Percentiles rank a stretch among this genome's conserved stretches.
Evolutionary conservation across 2,329 filamentous ascomycete genomes (phyloP).

Genomic region (Pseudodiploospora longispora): DNA sequence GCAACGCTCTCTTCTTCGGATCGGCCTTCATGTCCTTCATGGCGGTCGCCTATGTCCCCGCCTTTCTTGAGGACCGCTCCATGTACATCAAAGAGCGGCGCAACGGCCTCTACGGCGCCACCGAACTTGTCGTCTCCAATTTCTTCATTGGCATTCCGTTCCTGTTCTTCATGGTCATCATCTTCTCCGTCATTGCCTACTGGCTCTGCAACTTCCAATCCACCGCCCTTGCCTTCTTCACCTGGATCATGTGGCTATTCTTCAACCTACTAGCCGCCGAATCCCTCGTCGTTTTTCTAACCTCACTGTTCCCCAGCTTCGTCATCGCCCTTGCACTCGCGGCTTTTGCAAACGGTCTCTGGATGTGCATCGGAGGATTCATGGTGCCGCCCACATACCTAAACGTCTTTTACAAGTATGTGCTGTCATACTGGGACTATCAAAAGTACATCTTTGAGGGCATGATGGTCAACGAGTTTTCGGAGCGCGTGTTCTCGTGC

Average conservation of each 20-base stretch:
- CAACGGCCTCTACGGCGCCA: conserved; percentile 72
- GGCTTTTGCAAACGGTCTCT: conserved; percentile 80
- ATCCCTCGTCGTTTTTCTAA: conserved; percentile 70
- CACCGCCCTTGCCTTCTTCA: conserved; percentile 59
- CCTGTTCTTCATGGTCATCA: conserved; percentile 65
- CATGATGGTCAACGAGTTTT: conserved; percentile 91
- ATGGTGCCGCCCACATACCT: conserved; percentile 64
- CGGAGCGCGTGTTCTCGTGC: conserved; percentile 47
- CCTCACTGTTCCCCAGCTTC: conserved; percentile 67
- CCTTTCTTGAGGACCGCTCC: conserved; percentile 37
- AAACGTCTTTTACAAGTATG: conserved; percentile 80
- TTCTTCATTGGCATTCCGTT: conserved; percentile 77
- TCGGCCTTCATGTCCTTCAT: conserved; percentile 73
- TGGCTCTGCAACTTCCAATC: conserved; percentile 72
- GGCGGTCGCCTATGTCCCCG: conserved; percentile 77
- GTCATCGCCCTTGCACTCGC: conserved; percentile 71
- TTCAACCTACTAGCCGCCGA: conserved; percentile 77
- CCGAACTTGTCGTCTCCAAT: conserved; percentile 67
- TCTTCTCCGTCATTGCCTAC: conserved; percentile 71
- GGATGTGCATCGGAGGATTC: conserved; percentile 83
- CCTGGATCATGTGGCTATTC: conserved; percentile 77
- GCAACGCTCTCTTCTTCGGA: conserved; percentile 74
- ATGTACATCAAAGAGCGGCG: conserved; percentile 54
- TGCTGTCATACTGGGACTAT: conserved; percentile 85
- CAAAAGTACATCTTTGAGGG: conserved; percentile 81